phyloP scores from a whole-genome alignment of 2,329 filamentous ascomycete species.

The Cladosporium oxysporum region DNA sequence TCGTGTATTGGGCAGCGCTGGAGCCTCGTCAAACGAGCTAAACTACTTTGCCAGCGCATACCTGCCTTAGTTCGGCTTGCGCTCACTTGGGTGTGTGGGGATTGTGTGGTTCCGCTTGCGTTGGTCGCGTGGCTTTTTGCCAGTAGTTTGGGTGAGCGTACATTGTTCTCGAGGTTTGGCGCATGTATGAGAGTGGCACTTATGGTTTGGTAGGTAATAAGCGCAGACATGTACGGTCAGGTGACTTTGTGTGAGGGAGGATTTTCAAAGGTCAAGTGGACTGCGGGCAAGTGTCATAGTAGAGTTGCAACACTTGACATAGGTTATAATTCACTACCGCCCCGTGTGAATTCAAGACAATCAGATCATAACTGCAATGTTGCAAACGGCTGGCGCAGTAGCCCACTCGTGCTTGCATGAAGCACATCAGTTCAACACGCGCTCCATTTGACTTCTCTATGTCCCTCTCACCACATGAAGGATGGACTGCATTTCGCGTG shows the following conservation, averaged over 20 bases:
- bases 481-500: not conserved
- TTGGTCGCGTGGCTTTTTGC: slow-evolving; percentile 10
- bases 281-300: too few relatives aligned
- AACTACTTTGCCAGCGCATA: slow-evolving; percentile 16
- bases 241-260: not conserved
- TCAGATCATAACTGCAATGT: not conserved
- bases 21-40: not conserved
- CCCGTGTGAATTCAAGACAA: too few relatives aligned
- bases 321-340: not conserved
- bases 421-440: not conserved
- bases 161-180: not conserved
- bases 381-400: too few relatives aligned
- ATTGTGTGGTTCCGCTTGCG: not conserved
- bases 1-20: slow-evolving; percentile 21
- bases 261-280: too few relatives aligned
- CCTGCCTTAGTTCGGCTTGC: slow-evolving; percentile 9
- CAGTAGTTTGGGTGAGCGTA: not conserved
- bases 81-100: not conserved
- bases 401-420: too few relatives aligned
- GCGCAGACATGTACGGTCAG: not conserved
- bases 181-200: not conserved
- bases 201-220: not conserved
- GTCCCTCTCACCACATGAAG: not conserved
- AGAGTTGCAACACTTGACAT: not conserved
- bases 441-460: not conserved